Evolutionary conservation across 805 yeast species (phyloP).

Genomic region (Limtongia smithiae): DNA sequence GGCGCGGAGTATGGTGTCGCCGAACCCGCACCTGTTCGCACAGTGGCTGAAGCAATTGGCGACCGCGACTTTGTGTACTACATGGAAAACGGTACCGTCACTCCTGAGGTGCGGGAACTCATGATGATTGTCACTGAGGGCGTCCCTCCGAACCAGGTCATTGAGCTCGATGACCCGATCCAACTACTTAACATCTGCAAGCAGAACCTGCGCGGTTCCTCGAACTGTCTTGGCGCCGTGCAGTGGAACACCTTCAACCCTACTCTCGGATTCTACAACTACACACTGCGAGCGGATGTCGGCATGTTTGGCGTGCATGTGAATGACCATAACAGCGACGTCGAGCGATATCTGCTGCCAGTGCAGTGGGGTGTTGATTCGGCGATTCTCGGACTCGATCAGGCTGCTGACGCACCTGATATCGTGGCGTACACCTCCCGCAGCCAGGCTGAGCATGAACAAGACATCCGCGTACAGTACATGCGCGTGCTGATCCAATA

Average conservation of each 20-base stretch:
- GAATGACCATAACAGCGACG: slow-evolving; percentile 31
- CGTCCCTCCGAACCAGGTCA: slow-evolving; percentile 33
- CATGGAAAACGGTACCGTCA: slow-evolving; percentile 28
- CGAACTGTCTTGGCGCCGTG: slow-evolving; percentile 38
- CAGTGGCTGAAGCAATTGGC: slow-evolving; percentile 32
- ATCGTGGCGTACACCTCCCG: slow-evolving; percentile 36
- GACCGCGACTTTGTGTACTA: slow-evolving; percentile 33
- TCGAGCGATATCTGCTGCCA: slow-evolving; percentile 37
- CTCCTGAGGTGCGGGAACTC: slow-evolving; percentile 34
- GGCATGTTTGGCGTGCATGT: slow-evolving; percentile 35
- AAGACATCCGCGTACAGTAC: slow-evolving; percentile 32
- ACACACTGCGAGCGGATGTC: slow-evolving; percentile 38
- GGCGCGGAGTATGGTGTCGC: slow-evolving; percentile 37
- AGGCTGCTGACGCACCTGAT: slow-evolving; percentile 31
- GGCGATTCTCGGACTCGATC: slow-evolving; percentile 33
- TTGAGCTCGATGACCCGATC: slow-evolving; percentile 27
- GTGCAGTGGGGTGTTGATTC: slow-evolving; percentile 35
- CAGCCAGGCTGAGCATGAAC: slow-evolving; percentile 31
- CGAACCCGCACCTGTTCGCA: slow-evolving; percentile 31
- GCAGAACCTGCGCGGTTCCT: slow-evolving; percentile 36
- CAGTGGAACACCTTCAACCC: slow-evolving; percentile 37
- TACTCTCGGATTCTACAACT: slow-evolving; percentile 34
- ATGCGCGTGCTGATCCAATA: slow-evolving; percentile 33
- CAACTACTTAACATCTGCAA: slow-evolving; percentile 34
- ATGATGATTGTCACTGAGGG: slow-evolving; percentile 35